Percentiles rank a stretch among this genome's conserved stretches.
phyloP scores from a whole-genome alignment of 192 early-diverging fungal species.

The Chytriomyces confervae region DNA sequence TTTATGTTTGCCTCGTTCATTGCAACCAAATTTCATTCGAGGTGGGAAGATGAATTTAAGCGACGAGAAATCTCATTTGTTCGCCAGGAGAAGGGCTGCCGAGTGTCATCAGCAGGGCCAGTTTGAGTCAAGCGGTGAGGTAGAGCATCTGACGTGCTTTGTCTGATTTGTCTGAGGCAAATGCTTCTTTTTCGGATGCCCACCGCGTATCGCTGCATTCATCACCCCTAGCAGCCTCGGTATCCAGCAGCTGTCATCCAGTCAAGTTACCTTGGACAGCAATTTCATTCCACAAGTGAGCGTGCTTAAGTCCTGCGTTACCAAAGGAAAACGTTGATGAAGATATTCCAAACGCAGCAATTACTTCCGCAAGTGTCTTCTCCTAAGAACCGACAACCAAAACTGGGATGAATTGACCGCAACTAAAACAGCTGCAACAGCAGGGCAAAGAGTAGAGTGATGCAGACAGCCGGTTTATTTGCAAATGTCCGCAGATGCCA shows the following conservation, averaged over 20 bases:
- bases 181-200: not conserved
- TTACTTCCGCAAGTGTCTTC: not conserved
- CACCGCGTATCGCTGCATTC: not conserved
- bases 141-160: no score
- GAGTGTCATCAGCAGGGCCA: not conserved
- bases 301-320: not conserved
- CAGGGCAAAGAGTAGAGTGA: slow-evolving; percentile 77
- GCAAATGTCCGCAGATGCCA: slow-evolving; percentile 20
- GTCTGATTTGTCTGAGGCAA: no score
- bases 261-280: no score
- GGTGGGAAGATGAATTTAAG: not conserved
- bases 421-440: slow-evolving; percentile 73
- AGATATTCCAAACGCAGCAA: no score
- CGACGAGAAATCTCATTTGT: not conserved
- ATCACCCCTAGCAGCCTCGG: no score
- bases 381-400: not conserved
- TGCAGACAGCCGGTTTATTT: not conserved
- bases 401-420: not conserved
- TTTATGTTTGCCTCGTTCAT: not conserved
- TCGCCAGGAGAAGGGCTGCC: not conserved
- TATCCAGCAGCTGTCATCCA: no score
- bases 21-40: not conserved
- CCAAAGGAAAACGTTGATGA: no score
- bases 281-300: not conserved
- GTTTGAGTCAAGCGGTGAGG: not conserved